A percentile compares a stretch with the other conserved stretches of the same genome.
These are phyloP conservation scores for Neurospora hispaniola DNA, from an alignment of 495 filamentous ascomycete genomes.

Conservation along the genomic window DNA sequence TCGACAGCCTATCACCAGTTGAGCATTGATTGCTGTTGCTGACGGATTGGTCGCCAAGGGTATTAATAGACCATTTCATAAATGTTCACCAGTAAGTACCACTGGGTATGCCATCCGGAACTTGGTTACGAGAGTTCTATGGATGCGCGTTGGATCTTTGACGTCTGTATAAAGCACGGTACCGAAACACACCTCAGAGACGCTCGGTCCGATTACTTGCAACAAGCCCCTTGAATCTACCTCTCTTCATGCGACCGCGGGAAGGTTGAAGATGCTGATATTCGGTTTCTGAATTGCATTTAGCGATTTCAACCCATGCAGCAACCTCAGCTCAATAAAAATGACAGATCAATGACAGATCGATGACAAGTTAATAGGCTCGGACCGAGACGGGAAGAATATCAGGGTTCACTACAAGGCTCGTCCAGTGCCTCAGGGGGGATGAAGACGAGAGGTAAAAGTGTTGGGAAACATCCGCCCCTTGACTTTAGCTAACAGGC, in stretches of 20 bases:
- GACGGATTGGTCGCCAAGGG: not conserved
- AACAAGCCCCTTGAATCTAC: conserved; percentile 7
- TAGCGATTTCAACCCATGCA: not conserved
- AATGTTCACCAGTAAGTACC: not conserved
- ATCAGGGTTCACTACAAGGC: not conserved
- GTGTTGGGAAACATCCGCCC: not conserved
- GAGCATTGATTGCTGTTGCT: not conserved
- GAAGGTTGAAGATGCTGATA: not conserved
- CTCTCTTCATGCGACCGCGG: not conserved
- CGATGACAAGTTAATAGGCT: not conserved
- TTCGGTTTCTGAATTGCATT: not conserved
- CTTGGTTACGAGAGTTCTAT: not conserved
- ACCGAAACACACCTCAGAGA: not conserved
- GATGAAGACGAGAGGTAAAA: not conserved
- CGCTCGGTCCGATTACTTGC: conserved; percentile 21
- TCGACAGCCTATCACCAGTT: not conserved
- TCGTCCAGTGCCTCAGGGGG: not conserved
- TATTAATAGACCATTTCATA: not conserved
- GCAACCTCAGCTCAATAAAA: not conserved
- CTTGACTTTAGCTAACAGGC: not conserved
- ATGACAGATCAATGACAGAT: not conserved
- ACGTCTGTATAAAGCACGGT: not conserved
- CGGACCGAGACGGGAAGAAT: not conserved
- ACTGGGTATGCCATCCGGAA: not conserved
- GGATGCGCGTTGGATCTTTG: not conserved